phyloP scores from a whole-genome alignment of 2,329 filamentous ascomycete species.

The Graphilbum sp. region DNA sequence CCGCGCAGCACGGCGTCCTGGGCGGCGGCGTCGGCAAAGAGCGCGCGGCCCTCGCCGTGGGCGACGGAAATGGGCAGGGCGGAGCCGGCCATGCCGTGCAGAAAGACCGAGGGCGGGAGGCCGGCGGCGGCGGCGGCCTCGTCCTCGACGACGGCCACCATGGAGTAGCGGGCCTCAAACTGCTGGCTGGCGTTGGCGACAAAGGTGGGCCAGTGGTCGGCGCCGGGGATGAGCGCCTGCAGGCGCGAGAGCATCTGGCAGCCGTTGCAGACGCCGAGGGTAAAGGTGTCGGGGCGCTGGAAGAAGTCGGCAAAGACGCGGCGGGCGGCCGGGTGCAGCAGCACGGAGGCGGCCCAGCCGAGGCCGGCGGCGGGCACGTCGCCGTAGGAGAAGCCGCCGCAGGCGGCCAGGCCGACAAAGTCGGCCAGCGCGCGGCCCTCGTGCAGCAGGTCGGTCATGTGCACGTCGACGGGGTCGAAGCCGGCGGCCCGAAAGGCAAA shows the following conservation, averaged over 20 bases:
- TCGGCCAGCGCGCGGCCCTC: slow-evolving; percentile 57
- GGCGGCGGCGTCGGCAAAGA: slow-evolving; percentile 40
- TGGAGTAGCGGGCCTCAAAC: slow-evolving; percentile 76
- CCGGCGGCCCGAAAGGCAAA: slow-evolving; percentile 87
- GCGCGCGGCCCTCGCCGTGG: slow-evolving; percentile 79
- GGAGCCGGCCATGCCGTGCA: slow-evolving; percentile 73
- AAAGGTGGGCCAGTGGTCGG: slow-evolving; percentile 70
- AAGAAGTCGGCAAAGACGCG: slow-evolving; percentile 77
- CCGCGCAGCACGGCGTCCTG: slow-evolving; percentile 40
- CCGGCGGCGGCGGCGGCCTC: slow-evolving; percentile 13
- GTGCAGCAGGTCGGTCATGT: slow-evolving; percentile 86
- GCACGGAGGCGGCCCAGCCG: slow-evolving; percentile 88
- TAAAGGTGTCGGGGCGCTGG: slow-evolving; percentile 73
- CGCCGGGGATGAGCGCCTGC: slow-evolving; percentile 74
- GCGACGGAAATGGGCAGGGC: slow-evolving; percentile 74
- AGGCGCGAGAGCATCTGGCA: slow-evolving; percentile 86
- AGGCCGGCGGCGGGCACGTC: slow-evolving; percentile 80
- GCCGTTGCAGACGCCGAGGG: slow-evolving; percentile 90
- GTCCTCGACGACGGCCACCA: slow-evolving; percentile 56
- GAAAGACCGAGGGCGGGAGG: slow-evolving; percentile 54
- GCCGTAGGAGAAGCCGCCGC: slow-evolving; percentile 81
- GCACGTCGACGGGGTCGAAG: slow-evolving; percentile 82
- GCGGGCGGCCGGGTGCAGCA: slow-evolving; percentile 58
- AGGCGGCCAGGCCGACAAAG: slow-evolving; percentile 83
- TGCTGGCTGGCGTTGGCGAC: slow-evolving; percentile 72